Base-by-base conservation (phyloP, 2,329 filamentous ascomycete genomes). In the Calycina marina region DNA sequence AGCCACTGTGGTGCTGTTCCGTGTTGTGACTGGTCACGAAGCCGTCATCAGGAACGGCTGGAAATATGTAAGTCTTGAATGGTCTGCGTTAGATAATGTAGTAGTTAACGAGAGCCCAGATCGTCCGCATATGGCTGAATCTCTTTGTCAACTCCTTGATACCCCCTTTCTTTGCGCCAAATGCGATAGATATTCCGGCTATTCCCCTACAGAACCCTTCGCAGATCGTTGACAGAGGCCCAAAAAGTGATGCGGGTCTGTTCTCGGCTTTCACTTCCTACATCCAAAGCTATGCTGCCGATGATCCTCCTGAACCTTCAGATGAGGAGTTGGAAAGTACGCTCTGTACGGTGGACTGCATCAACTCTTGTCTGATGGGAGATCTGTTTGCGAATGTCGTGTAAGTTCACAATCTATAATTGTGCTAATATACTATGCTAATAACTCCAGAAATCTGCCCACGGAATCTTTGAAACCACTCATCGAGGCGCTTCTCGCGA, bases 301-400 rank as follows among this genome's bases (percentile, higher is more conserved):
- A 96, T 55, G 90, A 98, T 50, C 90, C 90, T 9, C 90, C 90
- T 0, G 90, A 98, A 58, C 90, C 90, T 2, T 96, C 90, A 1
- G 85, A 96, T 42, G 88, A 96, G 52, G 90, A 98, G 54, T 67
- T 98, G 17, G 90, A 98, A 49, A 93, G 90, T 51, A 96, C 90
- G 0, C 63, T 98, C 6, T 90, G 82, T 52, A 88, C 90, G 1
- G 81, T 94, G 3, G 90, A 96, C 53, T 98, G 88, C 48, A 76
- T 98, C 25, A 88, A 82, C 45, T 79, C 84, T 27, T 98, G 90
- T 53, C 76, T 79, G 34, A 78, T 96, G 50, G 74, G 77, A 37
- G 73, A 80, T 40, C 74, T 96, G 3, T 76, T 96, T 44, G 67
- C 71, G 9, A 93, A 93, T 49, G 77, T 96, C 41, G 69, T 72